phyloP scores from a whole-genome alignment of 495 filamentous ascomycete species.

The Usnea hakonensis region DNA sequence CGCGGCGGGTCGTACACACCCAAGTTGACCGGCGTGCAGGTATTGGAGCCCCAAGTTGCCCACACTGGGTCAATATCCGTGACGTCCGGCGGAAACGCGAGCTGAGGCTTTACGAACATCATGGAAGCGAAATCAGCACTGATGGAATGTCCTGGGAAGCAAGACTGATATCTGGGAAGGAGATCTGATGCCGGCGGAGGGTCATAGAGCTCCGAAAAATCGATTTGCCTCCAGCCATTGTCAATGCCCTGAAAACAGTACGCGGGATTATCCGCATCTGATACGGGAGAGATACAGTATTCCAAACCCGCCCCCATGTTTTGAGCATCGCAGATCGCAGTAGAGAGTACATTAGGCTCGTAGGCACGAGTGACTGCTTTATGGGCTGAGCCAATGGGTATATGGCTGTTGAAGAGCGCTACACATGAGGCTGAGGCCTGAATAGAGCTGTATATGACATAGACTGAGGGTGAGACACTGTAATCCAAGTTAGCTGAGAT shows the following conservation, averaged over 20 bases:
- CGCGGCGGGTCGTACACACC: slow-evolving; percentile 16
- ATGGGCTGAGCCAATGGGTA: not conserved
- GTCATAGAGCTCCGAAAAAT: slow-evolving; percentile 8
- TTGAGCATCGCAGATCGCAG: slow-evolving; percentile 6
- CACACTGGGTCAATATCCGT: slow-evolving; percentile 12
- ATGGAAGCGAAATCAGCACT: slow-evolving; percentile 7
- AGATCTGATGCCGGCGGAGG: slow-evolving; percentile 10
- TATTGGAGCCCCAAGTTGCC: slow-evolving; percentile 9
- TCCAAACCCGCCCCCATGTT: slow-evolving; percentile 5
- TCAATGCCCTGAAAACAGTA: slow-evolving; percentile 7
- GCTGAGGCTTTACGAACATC: slow-evolving; percentile 13
- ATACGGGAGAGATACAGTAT: slow-evolving; percentile 3
- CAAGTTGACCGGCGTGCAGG: slow-evolving; percentile 12
- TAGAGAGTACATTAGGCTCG: slow-evolving; percentile 10
- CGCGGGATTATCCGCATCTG: not conserved
- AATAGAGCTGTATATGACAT: slow-evolving; percentile 13
- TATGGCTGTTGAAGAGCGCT: slow-evolving; percentile 6
- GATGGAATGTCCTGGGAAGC: slow-evolving; percentile 6
- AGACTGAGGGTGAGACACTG: slow-evolving; percentile 14
- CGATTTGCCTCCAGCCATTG: slow-evolving; percentile 9
- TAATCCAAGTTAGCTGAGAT: not conserved
- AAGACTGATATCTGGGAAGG: slow-evolving; percentile 9
- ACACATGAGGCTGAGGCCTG: slow-evolving; percentile 11
- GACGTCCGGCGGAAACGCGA: slow-evolving; percentile 12
- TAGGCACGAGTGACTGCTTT: slow-evolving; percentile 15